Evolutionary conservation across 805 yeast species (phyloP), one percentile per base, ranked within the genome.

Genomic region (Monosporozyma servazzii): DNA sequence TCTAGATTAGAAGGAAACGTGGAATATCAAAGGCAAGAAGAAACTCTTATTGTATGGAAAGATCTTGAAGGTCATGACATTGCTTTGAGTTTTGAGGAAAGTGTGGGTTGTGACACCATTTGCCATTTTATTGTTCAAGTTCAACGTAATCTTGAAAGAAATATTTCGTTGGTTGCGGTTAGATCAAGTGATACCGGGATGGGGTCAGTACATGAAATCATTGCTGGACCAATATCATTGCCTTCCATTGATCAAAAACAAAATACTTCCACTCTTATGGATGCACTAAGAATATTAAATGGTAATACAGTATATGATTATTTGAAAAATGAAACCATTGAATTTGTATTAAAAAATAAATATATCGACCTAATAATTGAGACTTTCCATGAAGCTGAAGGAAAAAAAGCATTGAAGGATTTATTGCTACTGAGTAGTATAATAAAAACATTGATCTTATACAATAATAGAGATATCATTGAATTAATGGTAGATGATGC

Each of bases 11-110:
- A 79, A 59, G 95, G 95, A 0, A 69, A 78, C 29, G 83, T 82
- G 3, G 95, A 86, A 58, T 91, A 86, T 64, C 97, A 91, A 64
- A 78, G 95, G 61, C 98, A 93, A 62, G 96, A 89, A 63, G 97
- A 89, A 53, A 89, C 97, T 0, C 72, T 91, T 47, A 88, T 91
- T 9, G 96, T 91, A 20, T 91, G 98, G 98, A 86, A 95, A 9
- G 96, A 88, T 61, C 60, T 70, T 2, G 75, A 77, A 18, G 81
- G 84, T 7, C 58, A 58, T 45, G 95, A 88, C 66, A 80, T 88
- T 56, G 98, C 98, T 1, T 73, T 91, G 23, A 85, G 95, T 45
- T 91, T 91, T 66, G 96, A 91, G 66, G 97, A 89, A 60, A 81
- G 87, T 36, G 85, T 84, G 45, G 98, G 97, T 0, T 91, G 99